Evolutionary conservation across 176 grass and related monocot species (phyloP).

Genomic region (Chrysopogon serrulatus): DNA sequence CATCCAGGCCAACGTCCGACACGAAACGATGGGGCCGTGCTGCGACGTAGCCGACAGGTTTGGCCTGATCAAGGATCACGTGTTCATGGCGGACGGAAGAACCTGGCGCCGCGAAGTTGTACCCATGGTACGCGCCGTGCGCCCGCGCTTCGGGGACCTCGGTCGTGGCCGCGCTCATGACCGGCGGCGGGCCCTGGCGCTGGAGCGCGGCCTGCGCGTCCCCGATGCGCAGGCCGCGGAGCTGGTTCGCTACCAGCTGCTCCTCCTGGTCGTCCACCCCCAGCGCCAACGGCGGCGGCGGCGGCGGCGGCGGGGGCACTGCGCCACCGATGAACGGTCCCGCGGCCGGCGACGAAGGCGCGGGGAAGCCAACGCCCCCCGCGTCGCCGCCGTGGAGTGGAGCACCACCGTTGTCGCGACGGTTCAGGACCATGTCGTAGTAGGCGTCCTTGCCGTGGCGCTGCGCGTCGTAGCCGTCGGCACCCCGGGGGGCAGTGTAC

Average conservation of each 20-base stretch:
- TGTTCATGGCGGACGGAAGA: conserved; percentile 19
- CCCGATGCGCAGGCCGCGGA: conserved; percentile 22
- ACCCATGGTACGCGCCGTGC: neutral
- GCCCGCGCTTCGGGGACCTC: neutral
- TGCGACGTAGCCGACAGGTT: neutral
- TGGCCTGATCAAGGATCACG: conserved; percentile 21
- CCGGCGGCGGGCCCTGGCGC: neutral
- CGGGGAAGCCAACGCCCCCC: neutral
- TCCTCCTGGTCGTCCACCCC: conserved; percentile 6
- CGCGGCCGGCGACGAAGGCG: conserved; percentile 6
- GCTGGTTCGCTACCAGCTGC: conserved; percentile 16
- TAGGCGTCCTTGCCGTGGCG: conserved; percentile 7
- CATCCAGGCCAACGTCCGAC: conserved; percentile 19
- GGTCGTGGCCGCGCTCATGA: neutral
- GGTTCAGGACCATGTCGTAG: conserved; percentile 18
- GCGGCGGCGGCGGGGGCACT: neutral
- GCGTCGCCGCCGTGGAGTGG: neutral
- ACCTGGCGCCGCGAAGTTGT: conserved; percentile 25
- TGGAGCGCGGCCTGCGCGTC: conserved; percentile 9
- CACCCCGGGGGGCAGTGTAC: neutral
- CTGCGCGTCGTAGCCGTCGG: neutral
- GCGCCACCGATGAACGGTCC: conserved; percentile 18
- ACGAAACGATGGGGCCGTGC: conserved; percentile 12
- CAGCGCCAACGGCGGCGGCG: neutral
- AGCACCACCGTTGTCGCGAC: conserved; percentile 26